phyloP scores from a whole-genome alignment of 2,329 filamentous ascomycete genomes.

The Pestalotiopsis sp. region DNA sequence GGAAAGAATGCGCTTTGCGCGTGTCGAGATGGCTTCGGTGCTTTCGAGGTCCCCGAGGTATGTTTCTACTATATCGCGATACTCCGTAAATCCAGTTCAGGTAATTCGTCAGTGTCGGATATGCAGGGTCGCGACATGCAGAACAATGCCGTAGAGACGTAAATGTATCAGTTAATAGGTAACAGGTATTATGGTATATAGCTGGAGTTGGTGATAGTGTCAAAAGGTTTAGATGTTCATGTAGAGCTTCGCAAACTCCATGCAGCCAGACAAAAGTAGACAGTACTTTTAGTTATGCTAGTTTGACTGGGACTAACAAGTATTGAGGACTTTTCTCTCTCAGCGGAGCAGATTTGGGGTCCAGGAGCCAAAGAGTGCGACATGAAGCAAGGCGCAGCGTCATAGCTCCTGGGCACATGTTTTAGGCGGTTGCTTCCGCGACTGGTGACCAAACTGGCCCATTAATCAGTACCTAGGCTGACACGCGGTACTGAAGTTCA shows the following conservation, averaged over 20 bases:
- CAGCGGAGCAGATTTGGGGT: not conserved
- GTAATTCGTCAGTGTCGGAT: no score
- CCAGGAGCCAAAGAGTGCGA: not conserved
- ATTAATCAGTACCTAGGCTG: not conserved
- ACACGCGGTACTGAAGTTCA: not conserved
- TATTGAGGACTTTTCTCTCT: not conserved
- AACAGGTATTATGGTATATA: not conserved
- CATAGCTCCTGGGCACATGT: constrained; percentile 13
- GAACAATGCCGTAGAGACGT: no score
- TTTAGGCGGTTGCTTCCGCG: constrained; percentile 7
- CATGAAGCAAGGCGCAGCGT: constrained; percentile 12
- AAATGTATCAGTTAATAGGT: no score
- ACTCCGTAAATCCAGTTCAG: no score
- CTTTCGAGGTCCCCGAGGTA: no score
- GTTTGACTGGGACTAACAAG: fast-evolving
- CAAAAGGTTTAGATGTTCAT: not conserved
- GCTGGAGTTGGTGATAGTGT: not conserved
- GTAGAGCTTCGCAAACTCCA: not conserved
- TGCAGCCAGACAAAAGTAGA: not conserved
- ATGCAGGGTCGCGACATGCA: no score
- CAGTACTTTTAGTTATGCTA: fast-evolving
- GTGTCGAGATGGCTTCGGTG: not conserved
- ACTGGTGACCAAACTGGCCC: not conserved
- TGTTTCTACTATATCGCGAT: not conserved
- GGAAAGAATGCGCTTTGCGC: not conserved